phyloP scores from a whole-genome alignment of 139 green algal species.

The Nannochloris sp. region DNA sequence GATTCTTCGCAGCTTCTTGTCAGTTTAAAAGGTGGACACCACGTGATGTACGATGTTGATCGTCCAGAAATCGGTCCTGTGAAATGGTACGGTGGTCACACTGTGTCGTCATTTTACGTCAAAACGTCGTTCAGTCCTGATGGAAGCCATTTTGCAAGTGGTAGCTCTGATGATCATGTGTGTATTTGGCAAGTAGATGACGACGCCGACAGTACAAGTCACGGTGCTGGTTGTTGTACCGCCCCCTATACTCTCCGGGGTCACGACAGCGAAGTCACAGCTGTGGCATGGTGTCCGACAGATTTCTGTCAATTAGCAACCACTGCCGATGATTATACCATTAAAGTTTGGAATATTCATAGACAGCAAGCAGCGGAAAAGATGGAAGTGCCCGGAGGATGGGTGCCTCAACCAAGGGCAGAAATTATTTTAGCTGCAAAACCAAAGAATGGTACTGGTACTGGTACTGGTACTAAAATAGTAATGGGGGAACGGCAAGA shows the following conservation, averaged over 20 bases:
- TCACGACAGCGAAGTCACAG: constrained; percentile 62
- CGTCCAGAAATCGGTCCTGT: constrained; percentile 19
- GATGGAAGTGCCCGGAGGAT: background rate
- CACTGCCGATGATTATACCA: constrained; percentile 48
- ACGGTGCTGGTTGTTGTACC: too few species aligned
- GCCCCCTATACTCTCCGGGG: constrained; percentile 38
- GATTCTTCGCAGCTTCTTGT: constrained; percentile 35
- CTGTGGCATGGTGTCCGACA: constrained; percentile 58
- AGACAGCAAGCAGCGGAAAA: constrained; percentile 1
- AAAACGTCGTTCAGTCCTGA: constrained; percentile 55
- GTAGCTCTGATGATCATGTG: constrained; percentile 44
- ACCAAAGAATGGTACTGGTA: too few species aligned
- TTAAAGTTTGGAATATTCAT: constrained; percentile 50
- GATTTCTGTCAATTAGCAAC: constrained; percentile 50
- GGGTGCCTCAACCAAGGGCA: background rate
- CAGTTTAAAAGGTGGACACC: constrained; percentile 28
- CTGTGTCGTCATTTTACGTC: constrained; percentile 59
- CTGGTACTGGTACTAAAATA: too few species aligned
- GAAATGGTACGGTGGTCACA: constrained; percentile 42
- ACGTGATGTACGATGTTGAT: constrained; percentile 40
- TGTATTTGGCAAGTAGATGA: constrained; percentile 62
- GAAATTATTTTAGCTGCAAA: background rate
- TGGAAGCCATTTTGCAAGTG: constrained; percentile 49
- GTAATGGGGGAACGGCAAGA: too few species aligned
- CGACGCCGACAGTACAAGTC: constrained; percentile 13